Evolutionary conservation across 768 basidiomycete genomes (phyloP).

Genomic region (Hericium rajendrae): DNA sequence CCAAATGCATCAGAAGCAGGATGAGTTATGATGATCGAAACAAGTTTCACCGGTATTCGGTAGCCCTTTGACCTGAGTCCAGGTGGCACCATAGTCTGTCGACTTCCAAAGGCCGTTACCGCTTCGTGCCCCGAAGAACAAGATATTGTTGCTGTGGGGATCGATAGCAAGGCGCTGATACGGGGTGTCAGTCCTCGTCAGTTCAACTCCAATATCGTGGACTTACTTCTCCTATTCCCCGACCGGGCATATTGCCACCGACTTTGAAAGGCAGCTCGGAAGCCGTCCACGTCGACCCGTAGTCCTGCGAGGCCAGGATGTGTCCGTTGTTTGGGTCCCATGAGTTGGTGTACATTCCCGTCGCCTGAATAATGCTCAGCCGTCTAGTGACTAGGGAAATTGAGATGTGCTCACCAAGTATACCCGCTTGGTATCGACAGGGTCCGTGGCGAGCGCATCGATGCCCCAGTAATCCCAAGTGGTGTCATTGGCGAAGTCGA

Average conservation of each 20-base stretch:
- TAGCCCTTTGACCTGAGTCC: conserved; percentile 51
- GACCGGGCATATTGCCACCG: conserved; percentile 62
- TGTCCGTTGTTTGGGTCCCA: conserved; percentile 56
- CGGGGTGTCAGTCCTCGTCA: not conserved
- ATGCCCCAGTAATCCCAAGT: conserved; percentile 40
- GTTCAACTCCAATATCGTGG: no score
- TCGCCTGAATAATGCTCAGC: conserved; percentile 26
- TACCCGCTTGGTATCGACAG: conserved; percentile 42
- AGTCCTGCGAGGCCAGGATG: conserved; percentile 50
- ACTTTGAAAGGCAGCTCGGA: conserved; percentile 54
- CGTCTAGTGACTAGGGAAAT: not conserved
- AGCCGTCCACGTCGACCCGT: conserved; percentile 44
- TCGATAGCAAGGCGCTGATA: conserved; percentile 49
- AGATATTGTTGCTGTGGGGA: conserved; percentile 49
- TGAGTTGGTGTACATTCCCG: conserved; percentile 53
- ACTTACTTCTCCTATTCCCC: conserved; percentile 50
- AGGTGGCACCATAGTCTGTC: conserved; percentile 45
- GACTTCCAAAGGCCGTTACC: conserved; percentile 64
- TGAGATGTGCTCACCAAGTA: conserved; percentile 31
- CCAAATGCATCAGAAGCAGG: not conserved
- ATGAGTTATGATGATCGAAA: no score
- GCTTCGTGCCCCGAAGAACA: conserved; percentile 56
- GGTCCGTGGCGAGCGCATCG: conserved; percentile 49
- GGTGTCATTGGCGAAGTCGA: conserved; percentile 41
- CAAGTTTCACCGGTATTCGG: conserved; percentile 40